phyloP scores from a whole-genome alignment of 2,329 filamentous ascomycete genomes.

The Penicillium sp. region DNA sequence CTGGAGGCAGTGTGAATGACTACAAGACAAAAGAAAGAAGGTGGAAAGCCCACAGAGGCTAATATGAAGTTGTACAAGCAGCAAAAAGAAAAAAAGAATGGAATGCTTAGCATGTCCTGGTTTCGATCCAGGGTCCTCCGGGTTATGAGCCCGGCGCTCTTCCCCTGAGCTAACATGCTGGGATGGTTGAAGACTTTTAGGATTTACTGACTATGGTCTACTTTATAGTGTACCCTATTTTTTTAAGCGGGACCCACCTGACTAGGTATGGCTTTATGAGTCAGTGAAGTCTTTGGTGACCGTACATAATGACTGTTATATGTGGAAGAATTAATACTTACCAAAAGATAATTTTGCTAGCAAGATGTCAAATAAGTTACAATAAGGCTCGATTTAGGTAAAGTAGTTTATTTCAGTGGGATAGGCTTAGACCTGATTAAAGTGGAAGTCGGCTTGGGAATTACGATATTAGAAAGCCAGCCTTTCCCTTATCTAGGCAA shows the following conservation, averaged over 20 bases:
- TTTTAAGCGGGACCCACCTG: no score
- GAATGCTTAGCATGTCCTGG: not conserved
- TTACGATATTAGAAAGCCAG: not conserved
- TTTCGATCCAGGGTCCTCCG: constrained; percentile 26
- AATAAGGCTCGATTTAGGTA: no score
- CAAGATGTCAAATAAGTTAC: no score
- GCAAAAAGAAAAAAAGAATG: not conserved
- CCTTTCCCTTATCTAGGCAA: not conserved
- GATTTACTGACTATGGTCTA: not conserved
- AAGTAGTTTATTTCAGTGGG: no score
- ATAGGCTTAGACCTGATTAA: no score
- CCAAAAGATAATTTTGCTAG: no score
- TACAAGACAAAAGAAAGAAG: not conserved
- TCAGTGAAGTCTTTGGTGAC: no score
- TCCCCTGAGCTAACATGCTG: constrained; percentile 48
- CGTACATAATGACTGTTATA: no score
- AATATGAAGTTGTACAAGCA: not conserved
- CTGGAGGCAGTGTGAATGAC: not conserved
- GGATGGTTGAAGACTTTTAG: not conserved
- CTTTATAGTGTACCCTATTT: not conserved
- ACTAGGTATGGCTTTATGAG: no score
- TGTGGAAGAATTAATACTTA: no score
- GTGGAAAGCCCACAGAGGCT: not conserved
- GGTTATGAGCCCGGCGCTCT: constrained; percentile 52
- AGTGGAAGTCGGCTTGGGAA: no score